A percentile compares a stretch with the other conserved stretches of the same genome.
Conservation (phyloP, 768 basidiomycete species). For the Termitomyces heimii region DNA sequence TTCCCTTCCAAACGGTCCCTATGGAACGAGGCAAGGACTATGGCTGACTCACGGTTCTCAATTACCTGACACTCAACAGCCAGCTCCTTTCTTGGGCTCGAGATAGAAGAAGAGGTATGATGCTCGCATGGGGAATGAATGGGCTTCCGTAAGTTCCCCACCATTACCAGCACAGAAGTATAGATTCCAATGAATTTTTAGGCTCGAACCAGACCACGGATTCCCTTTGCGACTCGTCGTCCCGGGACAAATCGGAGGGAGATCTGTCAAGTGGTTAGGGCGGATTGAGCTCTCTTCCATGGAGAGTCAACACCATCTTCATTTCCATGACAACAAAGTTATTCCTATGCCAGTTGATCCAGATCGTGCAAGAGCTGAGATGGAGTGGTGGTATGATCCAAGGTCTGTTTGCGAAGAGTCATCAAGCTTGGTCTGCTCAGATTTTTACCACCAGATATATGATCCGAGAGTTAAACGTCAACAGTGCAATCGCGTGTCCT, state of each 20-base stretch:
- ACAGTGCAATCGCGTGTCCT: slow-evolving; percentile 50
- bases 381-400: slow-evolving; percentile 51
- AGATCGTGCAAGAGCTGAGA: slow-evolving; percentile 44
- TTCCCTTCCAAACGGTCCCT: slow-evolving; percentile 50
- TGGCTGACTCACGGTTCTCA: background rate
- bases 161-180: background rate
- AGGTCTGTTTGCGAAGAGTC: slow-evolving; percentile 21
- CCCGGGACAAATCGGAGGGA: slow-evolving; percentile 58
- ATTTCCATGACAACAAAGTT: slow-evolving; percentile 49
- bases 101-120: slow-evolving; percentile 41
- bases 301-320: slow-evolving; percentile 49
- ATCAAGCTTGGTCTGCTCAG: slow-evolving; percentile 8
- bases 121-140: slow-evolving; percentile 55
- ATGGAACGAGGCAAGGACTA: slow-evolving; percentile 43
- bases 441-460: slow-evolving; percentile 21
- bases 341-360: slow-evolving; percentile 48
- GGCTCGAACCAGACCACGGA: slow-evolving; percentile 56
- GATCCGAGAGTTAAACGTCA: slow-evolving; percentile 54
- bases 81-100: slow-evolving; percentile 34
- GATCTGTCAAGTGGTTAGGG: slow-evolving; percentile 56
- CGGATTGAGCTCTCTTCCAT: slow-evolving; percentile 43
- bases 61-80: background rate
- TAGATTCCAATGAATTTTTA: background rate
- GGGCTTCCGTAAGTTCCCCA: slow-evolving; percentile 30
- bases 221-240: slow-evolving; percentile 60